Percentiles rank a stretch among this genome's conserved stretches.
Conservation (phyloP, 2,329 filamentous ascomycete genomes). For the Polychaeton citri region DNA sequence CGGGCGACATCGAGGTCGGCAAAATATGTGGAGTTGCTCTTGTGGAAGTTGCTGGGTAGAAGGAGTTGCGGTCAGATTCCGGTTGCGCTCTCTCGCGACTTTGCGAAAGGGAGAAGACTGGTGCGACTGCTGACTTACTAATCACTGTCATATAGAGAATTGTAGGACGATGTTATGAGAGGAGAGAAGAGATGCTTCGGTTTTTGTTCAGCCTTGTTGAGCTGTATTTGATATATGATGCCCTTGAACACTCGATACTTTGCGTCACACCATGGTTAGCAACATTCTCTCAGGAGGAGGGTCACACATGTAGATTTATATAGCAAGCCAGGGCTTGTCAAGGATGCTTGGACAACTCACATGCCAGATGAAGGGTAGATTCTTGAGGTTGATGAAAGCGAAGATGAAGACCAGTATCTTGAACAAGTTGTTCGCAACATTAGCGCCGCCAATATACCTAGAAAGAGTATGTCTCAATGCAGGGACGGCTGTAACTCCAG, state of each 20-base stretch:
- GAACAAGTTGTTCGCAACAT: conserved; percentile 15
- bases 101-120: too few relatives aligned
- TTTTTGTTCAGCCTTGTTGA: conserved; percentile 27
- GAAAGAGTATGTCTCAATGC: conserved; percentile 14
- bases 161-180: conserved; percentile 51
- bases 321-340: background rate
- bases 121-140: conserved; percentile 64
- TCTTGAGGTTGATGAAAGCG: conserved; percentile 57
- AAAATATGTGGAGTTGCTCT: conserved; percentile 45
- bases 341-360: conserved; percentile 26
- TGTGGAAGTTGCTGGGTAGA: background rate
- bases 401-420: conserved; percentile 35
- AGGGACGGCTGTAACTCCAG: conserved; percentile 12
- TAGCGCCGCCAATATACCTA: conserved; percentile 8
- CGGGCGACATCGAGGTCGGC: conserved; percentile 73
- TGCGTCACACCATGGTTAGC: background rate
- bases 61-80: background rate
- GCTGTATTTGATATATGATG: conserved; percentile 34
- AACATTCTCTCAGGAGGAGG: background rate
- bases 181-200: conserved; percentile 61
- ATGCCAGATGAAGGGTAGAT: conserved; percentile 62
- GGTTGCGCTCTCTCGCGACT: too few relatives aligned
- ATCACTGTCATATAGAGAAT: conserved; percentile 66
- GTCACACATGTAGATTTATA: background rate
- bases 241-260: conserved; percentile 34